Evolutionary conservation across 2,329 filamentous ascomycete genomes (phyloP).

Genomic region (Pseudogymnoascus sp.): DNA sequence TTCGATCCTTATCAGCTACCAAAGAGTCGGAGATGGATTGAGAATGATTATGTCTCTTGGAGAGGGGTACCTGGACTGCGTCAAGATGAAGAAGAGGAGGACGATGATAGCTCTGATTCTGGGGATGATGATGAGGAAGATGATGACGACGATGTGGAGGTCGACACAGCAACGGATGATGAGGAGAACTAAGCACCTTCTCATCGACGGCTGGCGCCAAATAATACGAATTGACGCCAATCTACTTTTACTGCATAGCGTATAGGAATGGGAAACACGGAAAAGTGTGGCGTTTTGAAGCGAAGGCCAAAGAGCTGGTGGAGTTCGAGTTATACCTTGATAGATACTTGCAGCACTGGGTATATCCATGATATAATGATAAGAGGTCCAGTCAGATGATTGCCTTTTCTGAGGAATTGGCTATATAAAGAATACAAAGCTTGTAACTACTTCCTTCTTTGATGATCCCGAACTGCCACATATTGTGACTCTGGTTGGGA

Average conservation of each 20-base stretch:
- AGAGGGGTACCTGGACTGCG: slow-evolving; percentile 63
- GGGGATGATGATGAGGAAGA: background rate
- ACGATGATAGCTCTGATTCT: slow-evolving; percentile 43
- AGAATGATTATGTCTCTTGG: slow-evolving; percentile 77
- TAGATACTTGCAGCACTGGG: background rate
- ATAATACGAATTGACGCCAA: background rate
- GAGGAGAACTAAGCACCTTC: background rate
- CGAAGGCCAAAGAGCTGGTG: background rate
- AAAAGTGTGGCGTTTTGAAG: slow-evolving; percentile 7
- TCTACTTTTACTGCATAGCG: slow-evolving; percentile 6
- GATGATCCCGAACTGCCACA: background rate
- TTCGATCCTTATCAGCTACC: slow-evolving; percentile 95
- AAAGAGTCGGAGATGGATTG: slow-evolving; percentile 78
- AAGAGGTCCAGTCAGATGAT: background rate
- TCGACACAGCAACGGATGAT: slow-evolving; percentile 5
- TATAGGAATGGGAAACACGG: slow-evolving; percentile 2
- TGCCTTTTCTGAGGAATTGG: background rate
- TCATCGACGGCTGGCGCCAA: background rate
- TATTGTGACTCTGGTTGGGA: background rate
- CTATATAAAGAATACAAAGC: slow-evolving; percentile 6
- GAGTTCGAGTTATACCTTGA: slow-evolving; percentile 5
- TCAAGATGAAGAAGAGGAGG: slow-evolving; percentile 45
- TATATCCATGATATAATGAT: slow-evolving; percentile 2
- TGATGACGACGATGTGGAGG: background rate
- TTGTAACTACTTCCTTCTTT: background rate